A percentile compares a stretch with the other conserved stretches of the same genome.
These are phyloP conservation scores for Dentiscutata heterogama DNA, from an alignment of 371 early-diverging fungal genomes.

Conservation along the genomic window DNA sequence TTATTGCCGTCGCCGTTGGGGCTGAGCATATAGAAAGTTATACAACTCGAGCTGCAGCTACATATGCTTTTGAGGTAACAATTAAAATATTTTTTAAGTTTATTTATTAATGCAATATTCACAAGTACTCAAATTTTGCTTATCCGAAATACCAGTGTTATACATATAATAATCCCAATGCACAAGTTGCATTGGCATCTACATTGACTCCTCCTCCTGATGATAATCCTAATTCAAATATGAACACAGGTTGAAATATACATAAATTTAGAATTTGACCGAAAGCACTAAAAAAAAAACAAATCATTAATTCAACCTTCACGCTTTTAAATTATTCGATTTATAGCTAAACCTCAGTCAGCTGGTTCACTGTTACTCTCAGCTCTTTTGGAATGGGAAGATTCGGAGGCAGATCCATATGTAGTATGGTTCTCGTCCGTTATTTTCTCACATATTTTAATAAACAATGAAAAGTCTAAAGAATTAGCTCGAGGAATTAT, in stretches of 20 bases:
- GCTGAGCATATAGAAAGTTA: conserved; percentile 62
- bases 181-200: conserved; percentile 86
- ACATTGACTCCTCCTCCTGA: conserved; percentile 86
- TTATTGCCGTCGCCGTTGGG: conserved; percentile 68
- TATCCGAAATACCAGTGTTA: conserved; percentile 60
- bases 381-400: conserved; percentile 81
- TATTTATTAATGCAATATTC: not conserved
- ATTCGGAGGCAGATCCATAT: conserved; percentile 79
- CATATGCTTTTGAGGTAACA: conserved; percentile 74
- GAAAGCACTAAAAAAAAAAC: not conserved
- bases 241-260: conserved; percentile 5
- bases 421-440: conserved; percentile 91
- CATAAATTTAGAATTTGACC: not conserved
- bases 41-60: conserved; percentile 77
- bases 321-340: not conserved
- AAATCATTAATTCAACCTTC: not conserved
- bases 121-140: not conserved
- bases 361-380: conserved; percentile 87
- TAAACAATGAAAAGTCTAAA: conserved; percentile 80
- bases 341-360: conserved; percentile 78
- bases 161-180: conserved; percentile 82
- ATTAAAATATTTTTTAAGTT: not conserved
- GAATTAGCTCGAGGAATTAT: conserved; percentile 76
- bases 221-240: conserved; percentile 62
- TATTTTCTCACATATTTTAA: conserved; percentile 81